Percentiles rank a stretch among this genome's conserved stretches.
Evolutionary conservation across 257 asterid species (phyloP).

Genomic region (Rauvolfia tetraphylla): DNA sequence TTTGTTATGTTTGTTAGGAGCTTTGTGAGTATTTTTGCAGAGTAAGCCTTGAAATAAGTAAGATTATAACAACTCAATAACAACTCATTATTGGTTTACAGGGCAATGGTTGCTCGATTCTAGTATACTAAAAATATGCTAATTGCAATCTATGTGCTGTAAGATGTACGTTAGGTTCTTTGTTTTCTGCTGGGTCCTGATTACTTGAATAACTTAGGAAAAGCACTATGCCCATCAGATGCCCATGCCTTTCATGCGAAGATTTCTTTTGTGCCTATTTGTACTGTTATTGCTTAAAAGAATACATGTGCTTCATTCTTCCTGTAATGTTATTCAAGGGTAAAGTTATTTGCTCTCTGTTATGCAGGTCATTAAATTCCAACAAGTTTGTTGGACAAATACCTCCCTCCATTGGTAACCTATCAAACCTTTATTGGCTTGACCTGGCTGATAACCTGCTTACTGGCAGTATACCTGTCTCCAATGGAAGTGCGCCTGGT

Average conservation of each 20-base stretch:
- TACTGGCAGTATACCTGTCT: conserved; percentile 74
- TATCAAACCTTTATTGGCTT: conserved; percentile 61
- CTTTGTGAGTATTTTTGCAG: not conserved
- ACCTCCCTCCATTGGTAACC: conserved; percentile 63
- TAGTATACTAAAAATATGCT: not conserved
- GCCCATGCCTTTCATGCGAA: not conserved
- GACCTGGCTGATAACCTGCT: conserved; percentile 86
- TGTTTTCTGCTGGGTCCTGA: not conserved
- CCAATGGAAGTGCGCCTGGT: conserved; percentile 60
- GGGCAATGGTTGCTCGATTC: not conserved
- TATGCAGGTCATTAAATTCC: conserved; percentile 63
- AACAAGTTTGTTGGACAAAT: conserved; percentile 67
- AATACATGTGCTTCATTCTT: not conserved
- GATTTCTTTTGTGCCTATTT: not conserved
- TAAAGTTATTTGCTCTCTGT: conserved; percentile 9
- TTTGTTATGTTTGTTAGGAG: not conserved
- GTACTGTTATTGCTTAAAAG: not conserved
- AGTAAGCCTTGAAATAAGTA: not conserved
- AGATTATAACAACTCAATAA: not conserved
- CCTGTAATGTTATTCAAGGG: conserved; percentile 10
- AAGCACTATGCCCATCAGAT: not conserved
- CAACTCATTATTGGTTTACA: not conserved
- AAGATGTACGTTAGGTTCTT: not conserved
- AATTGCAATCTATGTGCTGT: not conserved
- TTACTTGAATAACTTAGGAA: too few species aligned